Evolutionary conservation across 2,329 filamentous ascomycete species (phyloP).

Genomic region (Penicillium sp.): DNA sequence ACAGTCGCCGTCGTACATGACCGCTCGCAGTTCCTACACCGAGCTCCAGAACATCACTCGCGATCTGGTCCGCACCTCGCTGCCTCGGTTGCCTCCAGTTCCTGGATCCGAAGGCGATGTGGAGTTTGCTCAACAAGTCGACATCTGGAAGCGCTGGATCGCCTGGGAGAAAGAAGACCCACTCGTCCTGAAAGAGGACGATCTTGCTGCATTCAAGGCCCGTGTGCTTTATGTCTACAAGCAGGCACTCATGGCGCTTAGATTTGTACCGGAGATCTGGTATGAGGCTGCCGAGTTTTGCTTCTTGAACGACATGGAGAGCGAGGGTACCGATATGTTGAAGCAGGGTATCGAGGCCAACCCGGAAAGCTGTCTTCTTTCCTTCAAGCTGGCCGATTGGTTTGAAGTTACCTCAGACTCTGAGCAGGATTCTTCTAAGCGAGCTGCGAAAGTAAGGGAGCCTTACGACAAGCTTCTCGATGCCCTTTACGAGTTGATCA

Average conservation of each 20-base stretch:
- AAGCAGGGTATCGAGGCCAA: constrained; percentile 85
- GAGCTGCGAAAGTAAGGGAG: constrained; percentile 76
- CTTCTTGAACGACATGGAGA: constrained; percentile 74
- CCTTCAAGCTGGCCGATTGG: constrained; percentile 86
- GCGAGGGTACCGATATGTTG: constrained; percentile 79
- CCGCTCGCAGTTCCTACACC: constrained; percentile 86
- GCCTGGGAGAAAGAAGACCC: constrained; percentile 94
- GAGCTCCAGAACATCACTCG: constrained; percentile 88
- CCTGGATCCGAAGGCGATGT: constrained; percentile 85
- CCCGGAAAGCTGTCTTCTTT: constrained; percentile 88
- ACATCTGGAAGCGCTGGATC: constrained; percentile 93
- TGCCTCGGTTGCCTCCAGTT: constrained; percentile 81
- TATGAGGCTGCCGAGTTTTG: constrained; percentile 94
- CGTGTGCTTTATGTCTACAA: constrained; percentile 90
- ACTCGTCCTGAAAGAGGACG: constrained; percentile 82
- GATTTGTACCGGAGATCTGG: constrained; percentile 97
- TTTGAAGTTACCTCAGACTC: constrained; percentile 78
- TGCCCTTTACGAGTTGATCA: constrained; percentile 84
- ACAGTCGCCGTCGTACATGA: constrained; percentile 92
- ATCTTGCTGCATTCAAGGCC: constrained; percentile 73
- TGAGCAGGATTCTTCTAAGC: constrained; percentile 70
- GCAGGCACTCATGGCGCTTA: constrained; percentile 88
- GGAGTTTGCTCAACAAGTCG: constrained; percentile 82
- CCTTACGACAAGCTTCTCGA: constrained; percentile 84
- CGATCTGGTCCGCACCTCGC: constrained; percentile 74